Evolutionary conservation across 2,329 filamentous ascomycete species (phyloP).

Genomic region (Neofusicoccum parvum): DNA sequence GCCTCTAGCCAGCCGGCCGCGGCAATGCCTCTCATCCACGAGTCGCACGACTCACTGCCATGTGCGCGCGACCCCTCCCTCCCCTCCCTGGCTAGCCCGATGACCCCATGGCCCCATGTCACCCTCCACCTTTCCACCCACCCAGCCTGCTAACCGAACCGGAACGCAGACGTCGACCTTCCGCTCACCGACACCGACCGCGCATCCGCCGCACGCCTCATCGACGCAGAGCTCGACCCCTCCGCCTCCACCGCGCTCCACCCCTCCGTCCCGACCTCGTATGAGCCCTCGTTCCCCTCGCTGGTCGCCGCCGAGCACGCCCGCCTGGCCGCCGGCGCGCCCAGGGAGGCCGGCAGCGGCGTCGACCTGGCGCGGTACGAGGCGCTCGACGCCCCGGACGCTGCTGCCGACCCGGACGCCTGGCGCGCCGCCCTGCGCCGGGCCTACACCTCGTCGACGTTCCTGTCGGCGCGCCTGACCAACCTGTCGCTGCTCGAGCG

Average conservation of each 20-base stretch:
- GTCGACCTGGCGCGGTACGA: constrained; percentile 86
- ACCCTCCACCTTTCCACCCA: constrained; percentile 18
- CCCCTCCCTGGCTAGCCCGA: constrained; percentile 10
- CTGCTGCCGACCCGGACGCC: constrained; percentile 41
- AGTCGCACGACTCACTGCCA: constrained; percentile 77
- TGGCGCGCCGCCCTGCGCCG: constrained; percentile 56
- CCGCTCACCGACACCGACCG: constrained; percentile 67
- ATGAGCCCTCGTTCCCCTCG: constrained; percentile 62
- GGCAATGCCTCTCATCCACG: constrained; percentile 67
- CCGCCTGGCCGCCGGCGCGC: constrained; percentile 60
- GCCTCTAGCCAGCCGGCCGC: neutral
- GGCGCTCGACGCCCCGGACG: constrained; percentile 62
- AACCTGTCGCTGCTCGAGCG: constrained; percentile 75
- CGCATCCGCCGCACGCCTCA: constrained; percentile 67
- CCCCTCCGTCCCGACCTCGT: constrained; percentile 59
- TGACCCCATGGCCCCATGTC: neutral
- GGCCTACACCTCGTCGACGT: constrained; percentile 61
- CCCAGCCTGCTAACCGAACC: constrained; percentile 17
- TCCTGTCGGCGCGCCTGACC: constrained; percentile 58
- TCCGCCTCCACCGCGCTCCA: constrained; percentile 49
- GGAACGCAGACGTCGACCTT: constrained; percentile 72
- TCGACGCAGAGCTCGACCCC: constrained; percentile 64
- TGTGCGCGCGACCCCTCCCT: constrained; percentile 54
- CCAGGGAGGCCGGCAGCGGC: constrained; percentile 57
- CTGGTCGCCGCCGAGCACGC: constrained; percentile 69